Conservation (phyloP, 495 filamentous ascomycete genomes). For the Penicillium robsamsonii region DNA sequence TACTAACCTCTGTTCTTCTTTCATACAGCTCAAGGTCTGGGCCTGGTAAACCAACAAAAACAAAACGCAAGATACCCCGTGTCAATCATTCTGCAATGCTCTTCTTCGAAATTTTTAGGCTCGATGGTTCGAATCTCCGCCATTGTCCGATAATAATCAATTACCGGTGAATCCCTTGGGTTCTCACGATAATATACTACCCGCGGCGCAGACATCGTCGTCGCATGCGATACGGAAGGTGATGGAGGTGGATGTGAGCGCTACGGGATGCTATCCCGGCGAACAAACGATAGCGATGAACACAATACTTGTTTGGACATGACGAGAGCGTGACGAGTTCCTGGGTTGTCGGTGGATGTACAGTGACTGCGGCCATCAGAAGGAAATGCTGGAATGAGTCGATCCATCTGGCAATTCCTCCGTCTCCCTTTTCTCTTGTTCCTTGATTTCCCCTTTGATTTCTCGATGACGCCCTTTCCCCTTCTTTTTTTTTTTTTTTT, state of each 20-base stretch:
- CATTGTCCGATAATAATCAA: slow-evolving; percentile 49
- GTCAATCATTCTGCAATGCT: slow-evolving; percentile 45
- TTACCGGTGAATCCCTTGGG: slow-evolving; percentile 29
- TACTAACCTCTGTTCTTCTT: slow-evolving; percentile 17
- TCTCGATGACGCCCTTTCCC: slow-evolving; percentile 30
- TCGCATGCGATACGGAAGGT: slow-evolving; percentile 32
- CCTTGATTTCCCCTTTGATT: slow-evolving; percentile 14
- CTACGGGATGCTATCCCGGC: slow-evolving; percentile 18
- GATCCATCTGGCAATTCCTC: slow-evolving; percentile 10
- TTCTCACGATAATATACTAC: slow-evolving; percentile 35
- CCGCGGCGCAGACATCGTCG: slow-evolving; percentile 29
- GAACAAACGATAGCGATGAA: slow-evolving; percentile 37
- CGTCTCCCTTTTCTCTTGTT: slow-evolving; percentile 11
- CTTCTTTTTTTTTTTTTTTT: slow-evolving; percentile 31
- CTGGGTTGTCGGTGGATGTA: slow-evolving; percentile 18
- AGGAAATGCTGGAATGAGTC: slow-evolving; percentile 2
- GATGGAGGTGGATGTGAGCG: slow-evolving; percentile 25
- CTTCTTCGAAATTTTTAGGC: slow-evolving; percentile 38
- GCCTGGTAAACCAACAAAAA: slow-evolving; percentile 57
- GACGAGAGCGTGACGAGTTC: slow-evolving; percentile 20
- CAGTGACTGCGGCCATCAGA: slow-evolving; percentile 3
- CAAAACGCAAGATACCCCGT: slow-evolving; percentile 46
- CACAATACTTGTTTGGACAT: slow-evolving; percentile 27
- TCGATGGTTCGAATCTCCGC: slow-evolving; percentile 39
- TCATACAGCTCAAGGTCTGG: slow-evolving; percentile 78